Conservation (phyloP, 1,284 basidiomycete genomes). For the Puccinia hordei region DNA sequence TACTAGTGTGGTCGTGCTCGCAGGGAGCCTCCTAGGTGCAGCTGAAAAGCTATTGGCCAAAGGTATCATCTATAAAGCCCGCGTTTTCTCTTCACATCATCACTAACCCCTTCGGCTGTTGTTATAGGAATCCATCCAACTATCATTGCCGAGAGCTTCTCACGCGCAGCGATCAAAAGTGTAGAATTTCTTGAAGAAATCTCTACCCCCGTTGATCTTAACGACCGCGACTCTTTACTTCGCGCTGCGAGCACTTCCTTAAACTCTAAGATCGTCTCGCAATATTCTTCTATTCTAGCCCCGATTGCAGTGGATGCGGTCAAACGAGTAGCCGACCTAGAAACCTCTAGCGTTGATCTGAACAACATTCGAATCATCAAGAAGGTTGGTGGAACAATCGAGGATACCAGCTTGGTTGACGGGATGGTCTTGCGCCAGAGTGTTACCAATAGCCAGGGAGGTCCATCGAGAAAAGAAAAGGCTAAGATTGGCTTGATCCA, state of each 20-base stretch:
- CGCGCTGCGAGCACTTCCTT: conserved; percentile 92
- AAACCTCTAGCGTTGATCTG: conserved; percentile 88
- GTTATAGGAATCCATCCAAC: conserved; percentile 82
- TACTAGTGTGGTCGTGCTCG: conserved; percentile 96
- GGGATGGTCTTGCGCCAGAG: conserved; percentile 96
- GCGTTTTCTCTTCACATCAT: neutral
- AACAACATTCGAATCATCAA: conserved; percentile 95
- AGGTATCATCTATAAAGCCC: conserved; percentile 61
- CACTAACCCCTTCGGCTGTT: neutral
- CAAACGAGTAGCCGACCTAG: conserved; percentile 74
- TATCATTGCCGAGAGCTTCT: conserved; percentile 93
- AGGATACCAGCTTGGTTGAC: conserved; percentile 95
- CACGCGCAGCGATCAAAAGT: conserved; percentile 85
- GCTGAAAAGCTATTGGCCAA: conserved; percentile 97
- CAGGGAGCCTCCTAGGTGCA: conserved; percentile 86
- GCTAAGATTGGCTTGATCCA: conserved; percentile 98
- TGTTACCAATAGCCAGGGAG: conserved; percentile 84
- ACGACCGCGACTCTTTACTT: conserved; percentile 80
- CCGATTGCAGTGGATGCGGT: conserved; percentile 98
- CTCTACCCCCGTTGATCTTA: conserved; percentile 87
- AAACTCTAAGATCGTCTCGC: conserved; percentile 99
- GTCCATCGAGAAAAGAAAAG: conserved; percentile 93
- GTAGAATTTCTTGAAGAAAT: conserved; percentile 94
- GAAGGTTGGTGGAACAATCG: conserved; percentile 98
- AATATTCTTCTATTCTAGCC: conserved; percentile 95